Conservation (phyloP, 768 basidiomycete genomes). For the Tubosaeta sp. region DNA sequence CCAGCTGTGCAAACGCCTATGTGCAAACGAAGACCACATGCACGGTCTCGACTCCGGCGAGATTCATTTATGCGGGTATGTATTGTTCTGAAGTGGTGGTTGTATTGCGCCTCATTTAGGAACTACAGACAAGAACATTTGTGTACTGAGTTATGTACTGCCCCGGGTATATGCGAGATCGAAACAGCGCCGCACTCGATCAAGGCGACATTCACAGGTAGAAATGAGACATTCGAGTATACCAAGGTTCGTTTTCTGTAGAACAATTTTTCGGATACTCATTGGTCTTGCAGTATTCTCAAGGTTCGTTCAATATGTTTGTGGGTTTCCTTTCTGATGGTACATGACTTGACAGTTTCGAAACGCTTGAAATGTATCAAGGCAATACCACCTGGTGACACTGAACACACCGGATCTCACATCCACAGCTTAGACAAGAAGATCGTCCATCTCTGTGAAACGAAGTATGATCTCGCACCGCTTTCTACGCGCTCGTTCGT, state of each 20-base stretch:
- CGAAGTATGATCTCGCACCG: constrained; percentile 28
- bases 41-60: constrained; percentile 41
- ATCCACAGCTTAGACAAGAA: constrained; percentile 41
- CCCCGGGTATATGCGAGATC: no score
- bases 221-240: constrained; percentile 58
- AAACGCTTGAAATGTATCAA: constrained; percentile 50
- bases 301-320: constrained; percentile 33
- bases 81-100: neutral
- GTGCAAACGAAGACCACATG: constrained; percentile 45
- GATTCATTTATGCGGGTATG: constrained; percentile 58
- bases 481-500: neutral
- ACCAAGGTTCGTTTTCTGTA: constrained; percentile 48
- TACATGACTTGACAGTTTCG: constrained; percentile 30
- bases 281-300: constrained; percentile 40
- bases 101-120: neutral
- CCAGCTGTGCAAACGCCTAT: constrained; percentile 59
- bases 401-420: constrained; percentile 44
- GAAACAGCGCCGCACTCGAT: constrained; percentile 52
- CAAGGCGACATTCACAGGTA: constrained; percentile 57
- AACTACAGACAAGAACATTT: no score
- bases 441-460: constrained; percentile 53
- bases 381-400: constrained; percentile 39
- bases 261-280: neutral
- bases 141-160: no score
- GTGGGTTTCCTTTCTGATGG: neutral